These are phyloP conservation scores for Curvularia spicifera DNA, from an alignment of 2,329 filamentous ascomycete genomes.

Conservation along the genomic window DNA sequence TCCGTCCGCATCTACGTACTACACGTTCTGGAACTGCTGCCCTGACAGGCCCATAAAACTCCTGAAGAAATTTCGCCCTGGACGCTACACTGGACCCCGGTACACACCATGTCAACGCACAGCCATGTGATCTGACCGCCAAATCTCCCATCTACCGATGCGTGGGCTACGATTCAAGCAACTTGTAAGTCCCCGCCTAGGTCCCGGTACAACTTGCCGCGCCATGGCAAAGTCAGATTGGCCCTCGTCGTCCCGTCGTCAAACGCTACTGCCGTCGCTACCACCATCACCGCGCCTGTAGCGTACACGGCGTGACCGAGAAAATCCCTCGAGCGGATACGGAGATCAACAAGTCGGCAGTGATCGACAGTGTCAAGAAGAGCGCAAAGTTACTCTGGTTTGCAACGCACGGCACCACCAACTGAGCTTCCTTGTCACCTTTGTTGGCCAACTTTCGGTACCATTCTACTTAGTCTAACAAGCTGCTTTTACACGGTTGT, in stretches of 20 bases:
- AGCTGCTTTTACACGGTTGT: background rate
- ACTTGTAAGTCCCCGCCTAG: background rate
- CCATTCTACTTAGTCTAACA: background rate
- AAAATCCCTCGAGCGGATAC: background rate
- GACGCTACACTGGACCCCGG: background rate
- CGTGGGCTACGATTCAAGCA: background rate
- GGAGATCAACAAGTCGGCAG: background rate
- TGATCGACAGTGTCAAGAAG: background rate
- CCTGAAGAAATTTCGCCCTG: background rate
- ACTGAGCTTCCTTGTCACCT: background rate
- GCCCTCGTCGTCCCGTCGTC: background rate
- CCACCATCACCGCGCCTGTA: background rate
- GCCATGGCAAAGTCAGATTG: background rate
- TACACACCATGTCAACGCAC: background rate
- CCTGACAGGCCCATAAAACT: background rate
- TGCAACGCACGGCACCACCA: conserved; percentile 1
- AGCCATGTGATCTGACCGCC: background rate
- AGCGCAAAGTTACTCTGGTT: background rate
- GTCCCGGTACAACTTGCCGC: conserved; percentile 1
- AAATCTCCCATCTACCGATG: background rate
- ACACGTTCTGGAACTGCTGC: conserved; percentile 1
- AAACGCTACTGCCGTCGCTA: conserved; percentile 1
- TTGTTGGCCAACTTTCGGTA: background rate
- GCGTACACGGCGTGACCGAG: background rate
- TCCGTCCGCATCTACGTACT: background rate